Evolutionary conservation across 371 early-diverging fungal genomes (phyloP).

Genomic region (Mycotypha africana): DNA sequence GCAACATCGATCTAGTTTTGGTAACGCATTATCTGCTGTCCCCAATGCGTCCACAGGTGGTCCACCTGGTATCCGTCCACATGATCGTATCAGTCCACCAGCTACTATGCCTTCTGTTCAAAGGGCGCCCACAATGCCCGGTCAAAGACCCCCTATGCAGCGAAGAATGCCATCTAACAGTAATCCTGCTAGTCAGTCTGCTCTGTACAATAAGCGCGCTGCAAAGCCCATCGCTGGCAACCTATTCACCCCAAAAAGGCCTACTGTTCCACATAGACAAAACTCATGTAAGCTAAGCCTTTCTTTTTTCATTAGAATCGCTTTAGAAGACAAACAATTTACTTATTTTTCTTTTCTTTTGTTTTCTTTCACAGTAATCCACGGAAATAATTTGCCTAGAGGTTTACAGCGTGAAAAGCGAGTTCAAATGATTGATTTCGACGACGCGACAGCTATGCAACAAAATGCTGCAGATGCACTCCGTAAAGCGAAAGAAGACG

Average conservation of each 20-base stretch:
- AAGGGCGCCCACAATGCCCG: too few relatives aligned
- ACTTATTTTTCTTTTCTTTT: background rate
- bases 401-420: constrained; percentile 17
- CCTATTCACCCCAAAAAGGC: too few relatives aligned
- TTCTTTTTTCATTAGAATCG: constrained; percentile 6
- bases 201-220: background rate
- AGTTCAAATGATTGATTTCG: constrained; percentile 23
- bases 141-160: too few relatives aligned
- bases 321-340: constrained; percentile 1
- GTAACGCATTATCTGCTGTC: too few relatives aligned
- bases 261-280: too few relatives aligned
- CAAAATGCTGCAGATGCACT: constrained; percentile 7
- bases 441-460: constrained; percentile 15
- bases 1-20: too few relatives aligned
- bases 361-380: background rate
- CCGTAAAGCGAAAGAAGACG: constrained; percentile 18
- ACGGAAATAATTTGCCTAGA: constrained; percentile 9
- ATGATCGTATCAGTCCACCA: background rate
- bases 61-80: constrained; percentile 11
- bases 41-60: too few relatives aligned
- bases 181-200: too few relatives aligned
- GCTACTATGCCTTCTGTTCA: constrained; percentile 8
- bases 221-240: background rate
- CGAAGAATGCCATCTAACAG: too few relatives aligned
- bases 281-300: too few relatives aligned